Percentiles rank a stretch among this genome's conserved stretches.
Evolutionary conservation across 2,329 filamentous ascomycete species (phyloP).

Genomic region (Chaetoscypha palmicola): DNA sequence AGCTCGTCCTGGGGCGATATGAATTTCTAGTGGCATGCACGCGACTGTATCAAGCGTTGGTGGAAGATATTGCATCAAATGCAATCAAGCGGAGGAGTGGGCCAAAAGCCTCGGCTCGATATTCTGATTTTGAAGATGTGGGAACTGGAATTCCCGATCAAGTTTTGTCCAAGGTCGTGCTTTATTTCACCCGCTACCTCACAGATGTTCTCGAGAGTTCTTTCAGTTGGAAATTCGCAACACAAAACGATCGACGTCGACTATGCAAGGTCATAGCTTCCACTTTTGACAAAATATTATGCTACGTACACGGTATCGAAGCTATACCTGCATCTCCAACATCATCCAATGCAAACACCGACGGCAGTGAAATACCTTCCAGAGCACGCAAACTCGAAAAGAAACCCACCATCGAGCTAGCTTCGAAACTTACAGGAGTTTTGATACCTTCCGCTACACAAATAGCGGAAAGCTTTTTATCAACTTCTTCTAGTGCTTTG

Average conservation of each 20-base stretch:
- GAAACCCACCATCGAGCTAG: not conserved
- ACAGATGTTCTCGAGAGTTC: conserved; percentile 83
- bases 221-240: conserved; percentile 75
- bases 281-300: conserved; percentile 64
- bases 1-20: conserved; percentile 70
- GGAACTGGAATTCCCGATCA: conserved; percentile 73
- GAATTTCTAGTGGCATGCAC: conserved; percentile 70
- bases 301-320: conserved; percentile 69
- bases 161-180: conserved; percentile 62
- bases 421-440: conserved; percentile 23
- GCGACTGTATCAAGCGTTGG: conserved; percentile 64
- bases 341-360: not conserved
- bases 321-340: conserved; percentile 35
- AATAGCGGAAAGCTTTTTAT: conserved; percentile 69
- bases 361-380: not conserved
- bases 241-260: conserved; percentile 58
- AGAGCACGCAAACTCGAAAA: not conserved
- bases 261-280: conserved; percentile 62
- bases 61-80: conserved; percentile 67
- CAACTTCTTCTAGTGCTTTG: conserved; percentile 60
- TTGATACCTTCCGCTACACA: conserved; percentile 69
- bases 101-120: conserved; percentile 41
- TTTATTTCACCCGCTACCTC: conserved; percentile 66
- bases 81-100: conserved; percentile 58
- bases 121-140: conserved; percentile 43